Evolutionary conservation across 345 rosid genomes (phyloP).

Genomic region (Lagerstroemia speciosa): DNA sequence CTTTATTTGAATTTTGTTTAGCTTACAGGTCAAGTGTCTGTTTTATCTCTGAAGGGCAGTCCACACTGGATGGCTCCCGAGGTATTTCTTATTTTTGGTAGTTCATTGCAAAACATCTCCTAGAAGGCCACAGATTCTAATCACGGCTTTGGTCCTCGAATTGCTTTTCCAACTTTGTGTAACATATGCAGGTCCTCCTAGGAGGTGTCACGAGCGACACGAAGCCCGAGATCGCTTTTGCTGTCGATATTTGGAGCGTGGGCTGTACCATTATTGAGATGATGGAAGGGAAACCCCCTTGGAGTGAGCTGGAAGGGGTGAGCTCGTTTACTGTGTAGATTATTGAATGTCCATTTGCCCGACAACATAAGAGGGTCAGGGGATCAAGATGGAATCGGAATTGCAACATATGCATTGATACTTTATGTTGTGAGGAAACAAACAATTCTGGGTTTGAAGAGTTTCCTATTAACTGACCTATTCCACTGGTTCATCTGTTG

Average conservation of each 20-base stretch:
- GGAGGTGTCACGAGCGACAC: constrained; percentile 35
- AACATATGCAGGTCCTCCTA: constrained; percentile 38
- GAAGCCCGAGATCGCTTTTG: constrained; percentile 52
- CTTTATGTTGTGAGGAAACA: no score
- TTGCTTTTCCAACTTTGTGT: neutral
- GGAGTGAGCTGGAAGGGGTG: constrained; percentile 65
- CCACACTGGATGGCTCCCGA: constrained; percentile 90
- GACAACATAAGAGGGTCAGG: no score
- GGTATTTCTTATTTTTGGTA: constrained; percentile 23
- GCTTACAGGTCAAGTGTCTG: constrained; percentile 45
- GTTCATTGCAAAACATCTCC: neutral
- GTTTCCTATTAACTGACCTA: no score
- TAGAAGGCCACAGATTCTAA: neutral
- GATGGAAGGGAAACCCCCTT: constrained; percentile 60
- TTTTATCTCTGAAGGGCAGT: constrained; percentile 62
- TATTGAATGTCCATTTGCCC: neutral
- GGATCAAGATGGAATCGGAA: no score
- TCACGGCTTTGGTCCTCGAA: neutral
- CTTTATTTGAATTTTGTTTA: constrained; percentile 16
- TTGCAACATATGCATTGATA: no score
- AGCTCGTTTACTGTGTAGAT: constrained; percentile 13
- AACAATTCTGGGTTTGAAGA: no score
- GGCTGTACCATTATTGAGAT: constrained; percentile 68
- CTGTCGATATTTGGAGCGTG: constrained; percentile 71
- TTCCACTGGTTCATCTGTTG: no score